Base-by-base conservation (phyloP, 1,139 yeast species). In the Yamadazyma mexicana region DNA sequence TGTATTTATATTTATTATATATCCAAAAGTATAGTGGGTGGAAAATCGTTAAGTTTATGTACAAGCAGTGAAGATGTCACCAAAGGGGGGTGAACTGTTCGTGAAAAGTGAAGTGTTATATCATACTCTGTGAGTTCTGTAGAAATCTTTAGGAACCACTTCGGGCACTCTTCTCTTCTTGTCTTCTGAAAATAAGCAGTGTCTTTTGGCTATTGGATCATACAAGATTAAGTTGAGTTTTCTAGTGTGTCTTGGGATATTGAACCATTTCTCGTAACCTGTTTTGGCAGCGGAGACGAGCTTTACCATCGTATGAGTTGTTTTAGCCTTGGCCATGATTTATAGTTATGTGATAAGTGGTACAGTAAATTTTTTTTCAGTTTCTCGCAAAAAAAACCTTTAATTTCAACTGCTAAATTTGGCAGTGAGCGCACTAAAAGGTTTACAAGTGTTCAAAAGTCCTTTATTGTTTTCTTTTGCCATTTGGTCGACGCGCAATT, bases 151-250 rank as follows among this genome's bases (percentile, higher is more conserved):
- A 26, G 86, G 80, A 37, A 75, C 75, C 35, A 65, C 59, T 51
- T 81, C 89, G 5, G 88, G 83, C 30, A 85, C 80, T 55, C 73
- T 77, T 64, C 98, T 80, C 74, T 87, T 88, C 62, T 87, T 86
- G 42, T 85, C 79, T 62, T 92, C 98, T 23, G 81, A 79, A 69
- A 92, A 92, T 48, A 92, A 72, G 40, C 94, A 96, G 66, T 89
- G 97, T 63, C 77, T 69, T 53, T 66, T 64, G 17, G 76, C 77
- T 40, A 70, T 56, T 9, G 98, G 98, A 59, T 92, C 98, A 59
- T 92, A 92, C 55, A 95, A 77, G 35, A 91, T 85, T 60, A 88
- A 92, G 39, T 81, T 81, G 49, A 91, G 82, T 43, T 79, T 70
- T 35, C 87, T 87, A 5, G 95, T 80, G 37, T 86, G 81, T 69